These are phyloP conservation scores for Thermochaetoides dissita DNA, from an alignment of 2,329 filamentous ascomycete species.

Conservation along the genomic window DNA sequence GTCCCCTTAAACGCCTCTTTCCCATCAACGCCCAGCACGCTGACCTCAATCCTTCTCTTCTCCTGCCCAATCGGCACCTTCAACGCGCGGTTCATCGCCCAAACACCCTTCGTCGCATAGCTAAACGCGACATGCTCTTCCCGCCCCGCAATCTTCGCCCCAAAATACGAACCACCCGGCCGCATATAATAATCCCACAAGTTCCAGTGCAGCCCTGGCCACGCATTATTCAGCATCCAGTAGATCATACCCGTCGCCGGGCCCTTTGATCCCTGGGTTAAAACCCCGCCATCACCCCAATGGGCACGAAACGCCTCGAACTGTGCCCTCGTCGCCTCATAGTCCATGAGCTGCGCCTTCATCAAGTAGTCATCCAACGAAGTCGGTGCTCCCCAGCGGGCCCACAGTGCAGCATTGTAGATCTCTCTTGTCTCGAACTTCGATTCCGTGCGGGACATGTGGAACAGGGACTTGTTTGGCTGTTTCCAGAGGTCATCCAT, in stretches of 20 bases:
- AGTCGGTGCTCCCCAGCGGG: constrained; percentile 35
- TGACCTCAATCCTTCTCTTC: constrained; percentile 29
- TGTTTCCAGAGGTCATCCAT: constrained; percentile 41
- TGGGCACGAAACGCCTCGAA: constrained; percentile 41
- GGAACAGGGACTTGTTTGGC: constrained; percentile 39
- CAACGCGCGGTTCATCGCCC: constrained; percentile 40
- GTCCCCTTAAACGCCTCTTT: constrained; percentile 23
- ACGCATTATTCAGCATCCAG: constrained; percentile 55
- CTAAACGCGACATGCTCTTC: constrained; percentile 43
- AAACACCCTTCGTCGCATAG: constrained; percentile 31
- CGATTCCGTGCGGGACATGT: constrained; percentile 44
- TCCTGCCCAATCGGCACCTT: constrained; percentile 18
- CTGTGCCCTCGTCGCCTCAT: constrained; percentile 46
- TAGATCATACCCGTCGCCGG: constrained; percentile 49
- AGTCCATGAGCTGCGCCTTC: constrained; percentile 49
- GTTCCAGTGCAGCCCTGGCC: constrained; percentile 52
- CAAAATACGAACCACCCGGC: constrained; percentile 44
- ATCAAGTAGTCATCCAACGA: constrained; percentile 43
- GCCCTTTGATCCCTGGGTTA: constrained; percentile 12
- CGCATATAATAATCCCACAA: constrained; percentile 50
- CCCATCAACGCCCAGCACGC: constrained; percentile 36
- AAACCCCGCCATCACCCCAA: constrained; percentile 27
- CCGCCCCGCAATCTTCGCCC: constrained; percentile 36
- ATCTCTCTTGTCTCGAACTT: constrained; percentile 41
- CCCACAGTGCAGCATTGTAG: constrained; percentile 42